Conservation (phyloP, 371 early-diverging fungal genomes). For the Mucor racemosus region DNA sequence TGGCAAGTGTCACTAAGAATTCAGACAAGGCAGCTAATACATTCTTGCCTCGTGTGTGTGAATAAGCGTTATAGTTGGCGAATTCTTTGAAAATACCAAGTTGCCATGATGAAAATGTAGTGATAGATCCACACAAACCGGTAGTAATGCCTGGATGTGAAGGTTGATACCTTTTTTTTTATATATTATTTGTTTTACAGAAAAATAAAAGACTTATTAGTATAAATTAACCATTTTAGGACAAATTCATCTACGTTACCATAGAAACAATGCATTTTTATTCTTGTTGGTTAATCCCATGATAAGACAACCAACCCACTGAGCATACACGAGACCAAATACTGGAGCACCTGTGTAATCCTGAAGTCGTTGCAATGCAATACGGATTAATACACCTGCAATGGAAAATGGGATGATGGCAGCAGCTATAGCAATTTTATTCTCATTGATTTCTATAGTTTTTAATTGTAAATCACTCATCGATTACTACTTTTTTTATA, state of each 20-base stretch:
- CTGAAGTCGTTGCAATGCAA: constrained; percentile 60
- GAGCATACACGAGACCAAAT: constrained; percentile 68
- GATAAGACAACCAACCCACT: constrained; percentile 75
- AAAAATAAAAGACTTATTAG: neutral
- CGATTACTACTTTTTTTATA: neutral
- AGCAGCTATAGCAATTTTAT: constrained; percentile 37
- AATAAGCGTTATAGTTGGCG: constrained; percentile 42
- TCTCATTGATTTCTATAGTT: constrained; percentile 32
- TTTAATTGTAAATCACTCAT: constrained; percentile 6
- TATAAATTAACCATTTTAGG: constrained; percentile 6
- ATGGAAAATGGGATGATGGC: constrained; percentile 67
- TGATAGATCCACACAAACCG: constrained; percentile 87
- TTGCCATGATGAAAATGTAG: constrained; percentile 87
- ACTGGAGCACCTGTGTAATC: constrained; percentile 66
- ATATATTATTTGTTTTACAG: neutral
- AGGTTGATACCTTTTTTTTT: constrained; percentile 48
- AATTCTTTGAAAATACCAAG: constrained; percentile 62
- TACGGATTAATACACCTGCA: constrained; percentile 66
- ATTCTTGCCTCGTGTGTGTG: constrained; percentile 44
- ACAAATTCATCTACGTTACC: constrained; percentile 17
- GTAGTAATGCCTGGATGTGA: constrained; percentile 67
- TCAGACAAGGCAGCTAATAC: constrained; percentile 48
- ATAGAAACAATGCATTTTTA: constrained; percentile 24
- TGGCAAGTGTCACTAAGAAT: constrained; percentile 52
- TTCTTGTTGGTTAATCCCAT: constrained; percentile 58